These are phyloP conservation scores for Hanseniaspora meyeri DNA, from an alignment of 805 yeast species.

Conservation along the genomic window DNA sequence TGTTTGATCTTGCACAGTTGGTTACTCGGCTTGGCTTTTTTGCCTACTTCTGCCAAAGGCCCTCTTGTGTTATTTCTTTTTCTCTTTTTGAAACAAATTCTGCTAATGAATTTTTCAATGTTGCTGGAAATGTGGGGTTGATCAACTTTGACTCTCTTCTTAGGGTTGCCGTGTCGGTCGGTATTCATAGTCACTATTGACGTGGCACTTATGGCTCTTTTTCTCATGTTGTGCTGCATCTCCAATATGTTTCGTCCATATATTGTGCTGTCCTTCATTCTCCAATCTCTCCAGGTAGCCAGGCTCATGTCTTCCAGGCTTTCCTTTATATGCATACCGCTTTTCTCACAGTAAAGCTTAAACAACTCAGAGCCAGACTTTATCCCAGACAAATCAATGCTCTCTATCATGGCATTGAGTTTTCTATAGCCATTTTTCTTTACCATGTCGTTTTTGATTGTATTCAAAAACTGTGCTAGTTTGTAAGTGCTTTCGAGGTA, in stretches of 20 bases:
- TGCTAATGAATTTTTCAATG: neutral
- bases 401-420: slow-evolving; percentile 47
- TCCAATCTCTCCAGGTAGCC: slow-evolving; percentile 93
- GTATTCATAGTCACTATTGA: neutral
- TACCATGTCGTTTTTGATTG: slow-evolving; percentile 31
- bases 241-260: slow-evolving; percentile 35
- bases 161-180: neutral
- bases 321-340: neutral
- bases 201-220: slow-evolving; percentile 12
- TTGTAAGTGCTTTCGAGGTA: slow-evolving; percentile 59
- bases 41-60: neutral
- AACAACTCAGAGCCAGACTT: slow-evolving; percentile 27
- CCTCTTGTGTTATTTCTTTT: neutral
- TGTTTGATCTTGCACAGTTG: slow-evolving; percentile 31
- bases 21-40: neutral
- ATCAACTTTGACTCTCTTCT: neutral
- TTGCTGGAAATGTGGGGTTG: neutral
- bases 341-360: neutral
- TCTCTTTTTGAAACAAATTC: neutral
- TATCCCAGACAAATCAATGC: slow-evolving; percentile 45
- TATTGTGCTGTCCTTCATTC: slow-evolving; percentile 58
- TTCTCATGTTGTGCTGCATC: slow-evolving; percentile 9
- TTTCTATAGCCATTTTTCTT: slow-evolving; percentile 25
- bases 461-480: slow-evolving; percentile 65
- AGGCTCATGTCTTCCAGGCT: slow-evolving; percentile 28